Percentiles rank a stretch among this genome's conserved stretches.
phyloP scores from a whole-genome alignment of 257 asterid genomes.

The Penstemon newberryi region DNA sequence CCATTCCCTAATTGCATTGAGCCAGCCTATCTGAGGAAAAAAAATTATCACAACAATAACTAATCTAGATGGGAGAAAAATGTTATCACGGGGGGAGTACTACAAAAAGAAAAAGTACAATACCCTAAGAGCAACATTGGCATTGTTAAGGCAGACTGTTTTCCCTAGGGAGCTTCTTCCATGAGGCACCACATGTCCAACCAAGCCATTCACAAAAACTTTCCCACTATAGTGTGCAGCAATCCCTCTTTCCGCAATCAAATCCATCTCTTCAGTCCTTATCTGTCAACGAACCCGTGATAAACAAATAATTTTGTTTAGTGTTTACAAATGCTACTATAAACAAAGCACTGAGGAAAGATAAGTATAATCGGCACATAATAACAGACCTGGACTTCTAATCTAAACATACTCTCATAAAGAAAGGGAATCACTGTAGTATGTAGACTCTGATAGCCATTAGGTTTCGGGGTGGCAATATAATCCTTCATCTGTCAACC shows the following conservation, averaged over 20 bases:
- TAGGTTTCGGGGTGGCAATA: conserved; percentile 88
- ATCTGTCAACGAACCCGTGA: conserved; percentile 49
- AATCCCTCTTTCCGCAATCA: conserved; percentile 92
- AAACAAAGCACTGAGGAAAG: conserved; percentile 9
- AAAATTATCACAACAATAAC: no score
- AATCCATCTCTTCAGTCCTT: conserved; percentile 92
- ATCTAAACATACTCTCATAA: conserved; percentile 86
- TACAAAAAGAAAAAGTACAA: conserved; percentile 27
- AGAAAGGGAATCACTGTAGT: conserved; percentile 93
- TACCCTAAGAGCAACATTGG: conserved; percentile 92
- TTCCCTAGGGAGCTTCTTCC: conserved; percentile 60
- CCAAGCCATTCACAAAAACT: conserved; percentile 71
- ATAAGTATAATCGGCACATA: conserved; percentile 11
- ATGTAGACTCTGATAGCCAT: conserved; percentile 95
- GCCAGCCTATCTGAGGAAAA: conserved; percentile 84
- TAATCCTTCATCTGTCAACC: conserved; percentile 83
- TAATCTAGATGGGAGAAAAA: background rate
- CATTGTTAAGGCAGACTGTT: conserved; percentile 77
- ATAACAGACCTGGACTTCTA: conserved; percentile 83
- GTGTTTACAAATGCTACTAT: conserved; percentile 26
- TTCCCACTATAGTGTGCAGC: conserved; percentile 95
- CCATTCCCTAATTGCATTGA: conserved; percentile 97
- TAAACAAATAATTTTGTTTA: background rate
- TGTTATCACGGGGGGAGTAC: background rate
- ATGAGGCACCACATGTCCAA: conserved; percentile 62